Conservation (phyloP, 495 filamentous ascomycete species). For the Podospora anserina region DNA sequence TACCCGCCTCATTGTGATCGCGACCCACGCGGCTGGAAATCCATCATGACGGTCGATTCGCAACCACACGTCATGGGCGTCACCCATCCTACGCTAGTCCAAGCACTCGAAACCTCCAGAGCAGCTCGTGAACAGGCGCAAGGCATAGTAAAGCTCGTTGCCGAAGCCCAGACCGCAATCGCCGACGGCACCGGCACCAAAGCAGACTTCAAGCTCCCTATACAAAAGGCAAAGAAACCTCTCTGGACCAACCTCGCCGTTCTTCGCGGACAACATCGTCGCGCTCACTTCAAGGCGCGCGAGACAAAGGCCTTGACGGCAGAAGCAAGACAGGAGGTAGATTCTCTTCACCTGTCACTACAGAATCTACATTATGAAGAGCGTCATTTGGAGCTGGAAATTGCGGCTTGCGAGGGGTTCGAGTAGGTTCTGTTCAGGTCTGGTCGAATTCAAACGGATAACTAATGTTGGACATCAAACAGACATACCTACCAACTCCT, state of each 20-base stretch:
- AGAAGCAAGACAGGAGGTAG: slow-evolving; percentile 85
- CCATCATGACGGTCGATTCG: slow-evolving; percentile 27
- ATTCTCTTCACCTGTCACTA: slow-evolving; percentile 83
- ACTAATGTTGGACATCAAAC: neutral
- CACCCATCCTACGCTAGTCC: slow-evolving; percentile 63
- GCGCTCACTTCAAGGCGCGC: slow-evolving; percentile 74
- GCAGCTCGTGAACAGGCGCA: slow-evolving; percentile 71
- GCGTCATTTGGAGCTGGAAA: slow-evolving; percentile 83
- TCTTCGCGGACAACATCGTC: slow-evolving; percentile 76
- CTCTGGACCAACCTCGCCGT: slow-evolving; percentile 76
- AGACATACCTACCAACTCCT: slow-evolving; percentile 87
- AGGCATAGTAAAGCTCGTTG: slow-evolving; percentile 57
- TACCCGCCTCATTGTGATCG: neutral
- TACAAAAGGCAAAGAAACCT: slow-evolving; percentile 74
- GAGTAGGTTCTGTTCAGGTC: slow-evolving; percentile 59
- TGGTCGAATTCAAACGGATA: neutral
- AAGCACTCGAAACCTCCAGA: slow-evolving; percentile 68
- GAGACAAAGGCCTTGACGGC: slow-evolving; percentile 83
- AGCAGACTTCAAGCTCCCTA: slow-evolving; percentile 55
- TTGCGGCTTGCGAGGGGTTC: slow-evolving; percentile 83
- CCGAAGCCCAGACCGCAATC: slow-evolving; percentile 41
- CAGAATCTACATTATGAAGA: slow-evolving; percentile 98
- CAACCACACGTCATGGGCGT: slow-evolving; percentile 53
- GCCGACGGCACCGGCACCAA: slow-evolving; percentile 31
- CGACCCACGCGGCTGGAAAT: neutral